Evolutionary conservation across 2,329 filamentous ascomycete genomes (phyloP).

Genomic region (Sporothrix inflata): DNA sequence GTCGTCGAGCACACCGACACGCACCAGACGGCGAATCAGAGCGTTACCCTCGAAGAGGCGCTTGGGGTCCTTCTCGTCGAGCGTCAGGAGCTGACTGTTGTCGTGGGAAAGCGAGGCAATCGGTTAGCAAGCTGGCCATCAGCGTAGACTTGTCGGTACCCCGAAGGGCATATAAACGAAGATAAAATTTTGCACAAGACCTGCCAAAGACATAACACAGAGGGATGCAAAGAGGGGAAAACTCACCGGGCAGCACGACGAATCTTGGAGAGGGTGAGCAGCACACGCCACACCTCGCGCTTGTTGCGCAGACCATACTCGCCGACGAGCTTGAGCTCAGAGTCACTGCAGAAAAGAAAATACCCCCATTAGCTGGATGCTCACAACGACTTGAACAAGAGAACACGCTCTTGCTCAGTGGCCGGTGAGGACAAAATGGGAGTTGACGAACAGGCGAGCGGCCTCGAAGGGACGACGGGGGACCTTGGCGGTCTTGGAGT

Average conservation of each 20-base stretch:
- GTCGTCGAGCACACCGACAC: conserved; percentile 99
- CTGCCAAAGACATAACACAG: not conserved
- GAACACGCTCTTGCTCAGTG: conserved; percentile 98
- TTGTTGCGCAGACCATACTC: conserved; percentile 99
- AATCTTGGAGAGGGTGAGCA: conserved; percentile 99
- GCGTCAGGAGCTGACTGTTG: conserved; percentile 93
- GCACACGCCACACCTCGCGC: conserved; percentile 99
- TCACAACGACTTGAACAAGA: conserved; percentile 85
- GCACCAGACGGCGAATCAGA: conserved; percentile 99
- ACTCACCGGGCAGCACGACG: conserved; percentile 99
- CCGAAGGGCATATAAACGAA: no score
- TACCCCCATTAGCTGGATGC: conserved; percentile 38
- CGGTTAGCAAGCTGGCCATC: conserved; percentile 1
- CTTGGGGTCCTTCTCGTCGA: conserved; percentile 99
- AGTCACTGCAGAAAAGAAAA: conserved; percentile 69
- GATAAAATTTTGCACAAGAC: not conserved
- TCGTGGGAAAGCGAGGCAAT: not conserved
- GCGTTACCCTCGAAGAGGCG: conserved; percentile 99
- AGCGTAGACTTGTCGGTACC: not conserved
- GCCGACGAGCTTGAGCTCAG: conserved; percentile 99
- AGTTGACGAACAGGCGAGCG: conserved; percentile 94
- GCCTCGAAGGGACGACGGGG: conserved; percentile 95
- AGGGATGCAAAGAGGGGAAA: not conserved
- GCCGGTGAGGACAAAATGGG: conserved; percentile 44
- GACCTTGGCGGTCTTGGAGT: conserved; percentile 99